phyloP scores from a whole-genome alignment of 768 basidiomycete genomes.

The Suillus americanus region DNA sequence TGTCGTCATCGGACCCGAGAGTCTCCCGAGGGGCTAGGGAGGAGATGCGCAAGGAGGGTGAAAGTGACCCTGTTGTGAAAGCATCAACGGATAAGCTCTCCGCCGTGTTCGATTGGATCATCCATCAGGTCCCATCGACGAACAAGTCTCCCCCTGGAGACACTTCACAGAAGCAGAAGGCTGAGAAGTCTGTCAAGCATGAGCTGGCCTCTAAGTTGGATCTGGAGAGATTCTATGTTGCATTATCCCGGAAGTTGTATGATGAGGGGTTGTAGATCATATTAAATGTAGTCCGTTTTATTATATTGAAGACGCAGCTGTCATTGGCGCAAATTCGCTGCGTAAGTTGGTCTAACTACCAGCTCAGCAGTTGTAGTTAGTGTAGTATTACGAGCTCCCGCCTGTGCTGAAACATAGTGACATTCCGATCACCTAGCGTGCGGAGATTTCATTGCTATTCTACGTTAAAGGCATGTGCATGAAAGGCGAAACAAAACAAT shows the following conservation, averaged over 20 bases:
- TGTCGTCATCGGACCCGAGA: constrained; percentile 6
- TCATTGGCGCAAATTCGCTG: background rate
- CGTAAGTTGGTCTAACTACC: background rate
- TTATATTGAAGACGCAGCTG: background rate
- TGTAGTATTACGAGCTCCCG: background rate
- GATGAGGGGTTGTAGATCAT: constrained; percentile 76
- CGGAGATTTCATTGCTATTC: constrained; percentile 1
- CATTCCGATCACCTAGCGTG: constrained; percentile 2
- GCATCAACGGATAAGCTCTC: constrained; percentile 72
- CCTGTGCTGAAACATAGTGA: background rate
- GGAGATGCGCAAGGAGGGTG: constrained; percentile 27
- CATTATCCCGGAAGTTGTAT: constrained; percentile 85
- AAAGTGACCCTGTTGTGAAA: constrained; percentile 57
- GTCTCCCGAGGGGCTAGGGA: constrained; percentile 15
- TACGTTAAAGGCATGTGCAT: constrained; percentile 7
- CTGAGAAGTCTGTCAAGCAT: constrained; percentile 33
- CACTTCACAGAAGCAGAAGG: constrained; percentile 21
- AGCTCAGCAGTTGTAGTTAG: background rate
- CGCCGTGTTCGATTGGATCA: constrained; percentile 76
- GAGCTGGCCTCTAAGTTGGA: constrained; percentile 70
- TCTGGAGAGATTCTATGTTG: constrained; percentile 87
- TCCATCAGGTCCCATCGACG: constrained; percentile 60
- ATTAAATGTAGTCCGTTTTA: constrained; percentile 18
- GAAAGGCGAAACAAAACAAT: background rate
- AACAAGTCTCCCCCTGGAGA: constrained; percentile 15